Evolutionary conservation across 2,329 filamentous ascomycete genomes (phyloP).

Genomic region (Colletotrichum sp.): DNA sequence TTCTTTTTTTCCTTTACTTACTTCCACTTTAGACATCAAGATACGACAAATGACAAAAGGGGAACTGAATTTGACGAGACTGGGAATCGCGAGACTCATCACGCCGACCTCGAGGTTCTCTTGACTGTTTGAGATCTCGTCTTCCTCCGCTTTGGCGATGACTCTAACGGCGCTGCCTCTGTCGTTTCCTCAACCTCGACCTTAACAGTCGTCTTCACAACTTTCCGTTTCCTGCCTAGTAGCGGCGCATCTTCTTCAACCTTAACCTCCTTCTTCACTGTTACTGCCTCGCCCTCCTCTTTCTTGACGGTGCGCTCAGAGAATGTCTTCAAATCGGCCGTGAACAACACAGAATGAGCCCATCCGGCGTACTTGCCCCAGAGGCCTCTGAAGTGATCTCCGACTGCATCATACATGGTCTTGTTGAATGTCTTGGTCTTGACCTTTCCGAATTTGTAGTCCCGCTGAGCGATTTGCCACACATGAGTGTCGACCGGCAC

Average conservation of each 20-base stretch:
- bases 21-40: not conserved
- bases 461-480: conserved; percentile 96
- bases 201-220: conserved; percentile 18
- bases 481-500: conserved; percentile 98
- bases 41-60: not conserved
- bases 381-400: conserved; percentile 83
- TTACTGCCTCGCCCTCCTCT: conserved; percentile 16
- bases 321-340: conserved; percentile 87
- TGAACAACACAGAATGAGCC: conserved; percentile 97
- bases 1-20: not conserved
- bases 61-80: not conserved
- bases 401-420: conserved; percentile 86
- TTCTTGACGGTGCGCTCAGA: conserved; percentile 63
- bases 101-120: not conserved
- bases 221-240: conserved; percentile 21
- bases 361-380: conserved; percentile 97
- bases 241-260: conserved; percentile 30
- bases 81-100: not conserved
- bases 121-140: conserved; percentile 16
- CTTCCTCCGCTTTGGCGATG: conserved; percentile 15
- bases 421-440: conserved; percentile 89
- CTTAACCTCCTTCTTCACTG: conserved; percentile 29
- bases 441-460: conserved; percentile 88
- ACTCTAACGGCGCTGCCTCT: not conserved
- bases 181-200: conserved; percentile 6